A percentile compares a stretch with the other conserved stretches of the same genome.
Conservation (phyloP, 2,329 filamentous ascomycete species). For the Alternaria tenuissima region DNA sequence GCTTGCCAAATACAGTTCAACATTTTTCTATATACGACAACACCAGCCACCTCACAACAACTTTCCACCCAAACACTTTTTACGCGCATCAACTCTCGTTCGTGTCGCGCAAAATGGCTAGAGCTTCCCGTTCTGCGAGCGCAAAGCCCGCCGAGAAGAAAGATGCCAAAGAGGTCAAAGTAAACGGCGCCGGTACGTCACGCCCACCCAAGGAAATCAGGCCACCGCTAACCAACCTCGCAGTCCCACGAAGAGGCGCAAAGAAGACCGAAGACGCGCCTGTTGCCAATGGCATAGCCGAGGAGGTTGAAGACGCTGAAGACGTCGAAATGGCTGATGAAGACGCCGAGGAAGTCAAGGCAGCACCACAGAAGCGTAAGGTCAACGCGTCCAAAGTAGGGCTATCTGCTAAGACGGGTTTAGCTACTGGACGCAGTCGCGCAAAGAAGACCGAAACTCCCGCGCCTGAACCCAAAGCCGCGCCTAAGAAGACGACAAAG, state of each 20-base stretch:
- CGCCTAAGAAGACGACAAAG: conserved; percentile 33
- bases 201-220: conserved; percentile 16
- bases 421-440: conserved; percentile 34
- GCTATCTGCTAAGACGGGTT: conserved; percentile 18
- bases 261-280: conserved; percentile 34
- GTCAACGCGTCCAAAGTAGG: conserved; percentile 17
- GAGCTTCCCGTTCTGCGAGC: conserved; percentile 41
- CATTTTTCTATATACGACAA: conserved; percentile 39
- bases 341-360: conserved; percentile 11
- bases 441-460: conserved; percentile 39
- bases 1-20: conserved; percentile 23
- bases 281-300: conserved; percentile 20
- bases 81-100: conserved; percentile 24
- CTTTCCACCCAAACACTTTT: conserved; percentile 17
- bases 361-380: conserved; percentile 24
- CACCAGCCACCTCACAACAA: conserved; percentile 33
- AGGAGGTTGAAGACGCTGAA: conserved; percentile 15
- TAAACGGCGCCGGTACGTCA: conserved; percentile 46
- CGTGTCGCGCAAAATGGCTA: conserved; percentile 39
- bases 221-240: conserved; percentile 25
- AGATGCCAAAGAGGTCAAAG: conserved; percentile 35
- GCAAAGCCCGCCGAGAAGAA: conserved; percentile 38
- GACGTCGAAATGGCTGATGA: conserved; percentile 9
- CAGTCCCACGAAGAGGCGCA: conserved; percentile 34
- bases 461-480: conserved; percentile 24